These are phyloP conservation scores for Epichloe uncinata DNA, from an alignment of 2,329 filamentous ascomycete genomes.

Conservation along the genomic window DNA sequence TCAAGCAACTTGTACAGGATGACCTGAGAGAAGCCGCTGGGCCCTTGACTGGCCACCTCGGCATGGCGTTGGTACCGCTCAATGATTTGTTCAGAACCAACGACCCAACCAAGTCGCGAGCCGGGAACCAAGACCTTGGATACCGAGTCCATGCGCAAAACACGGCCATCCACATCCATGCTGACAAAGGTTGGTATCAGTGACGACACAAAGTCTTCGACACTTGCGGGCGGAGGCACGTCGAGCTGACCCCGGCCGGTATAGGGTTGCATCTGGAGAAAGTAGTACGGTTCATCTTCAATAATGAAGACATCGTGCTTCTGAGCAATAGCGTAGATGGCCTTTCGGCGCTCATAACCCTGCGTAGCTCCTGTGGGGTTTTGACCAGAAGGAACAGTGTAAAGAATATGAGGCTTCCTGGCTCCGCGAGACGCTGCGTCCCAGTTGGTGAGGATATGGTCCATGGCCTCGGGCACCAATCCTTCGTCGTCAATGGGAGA, in stretches of 20 bases:
- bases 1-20: conserved; percentile 82
- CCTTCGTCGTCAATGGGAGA: conserved; percentile 40
- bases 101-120: conserved; percentile 76
- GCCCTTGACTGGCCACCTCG: conserved; percentile 75
- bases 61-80: conserved; percentile 72
- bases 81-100: conserved; percentile 70
- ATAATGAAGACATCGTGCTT: conserved; percentile 80
- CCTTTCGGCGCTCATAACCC: conserved; percentile 49
- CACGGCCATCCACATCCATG: conserved; percentile 75
- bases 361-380: conserved; percentile 87
- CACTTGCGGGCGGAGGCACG: conserved; percentile 41
- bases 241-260: conserved; percentile 36
- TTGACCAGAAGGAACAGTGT: conserved; percentile 62
- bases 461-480: conserved; percentile 36
- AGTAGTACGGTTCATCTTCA: conserved; percentile 93
- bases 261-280: conserved; percentile 77
- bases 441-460: conserved; percentile 37
- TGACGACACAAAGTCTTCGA: conserved; percentile 58
- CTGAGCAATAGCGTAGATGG: conserved; percentile 64
- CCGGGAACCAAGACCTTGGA: conserved; percentile 84
- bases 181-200: conserved; percentile 56
- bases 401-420: conserved; percentile 41
- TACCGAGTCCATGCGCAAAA: conserved; percentile 84
- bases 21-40: conserved; percentile 72
- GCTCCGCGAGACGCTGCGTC: conserved; percentile 29